Conservation (phyloP, 108 stramenopile genomes). For the Cyclotella baltica region DNA sequence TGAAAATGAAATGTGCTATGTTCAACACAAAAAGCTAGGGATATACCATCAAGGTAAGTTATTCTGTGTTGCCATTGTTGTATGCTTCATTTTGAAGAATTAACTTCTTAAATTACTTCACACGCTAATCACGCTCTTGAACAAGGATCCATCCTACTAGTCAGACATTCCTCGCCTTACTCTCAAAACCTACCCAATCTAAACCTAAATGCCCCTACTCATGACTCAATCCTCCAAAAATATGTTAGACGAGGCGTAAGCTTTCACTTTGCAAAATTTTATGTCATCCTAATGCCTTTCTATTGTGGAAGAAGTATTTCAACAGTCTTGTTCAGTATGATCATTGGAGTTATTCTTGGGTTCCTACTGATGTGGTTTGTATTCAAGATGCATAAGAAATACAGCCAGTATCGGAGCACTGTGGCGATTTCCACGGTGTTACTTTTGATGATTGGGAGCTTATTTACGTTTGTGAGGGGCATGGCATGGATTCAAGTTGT, state of each 20-base stretch:
- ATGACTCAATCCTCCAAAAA: constrained; percentile 13
- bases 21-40: constrained; percentile 34
- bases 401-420: constrained; percentile 31
- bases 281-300: constrained; percentile 47
- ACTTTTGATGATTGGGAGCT: constrained; percentile 19
- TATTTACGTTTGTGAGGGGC: constrained; percentile 43
- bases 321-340: constrained; percentile 27
- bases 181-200: constrained; percentile 22
- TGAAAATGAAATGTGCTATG: neutral
- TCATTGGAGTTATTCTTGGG: constrained; percentile 22
- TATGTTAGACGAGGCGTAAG: constrained; percentile 33
- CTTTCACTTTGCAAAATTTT: constrained; percentile 54
- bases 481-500: constrained; percentile 53
- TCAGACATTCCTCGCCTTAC: constrained; percentile 39
- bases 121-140: too few species aligned
- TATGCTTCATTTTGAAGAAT: too few species aligned
- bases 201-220: neutral
- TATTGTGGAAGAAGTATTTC: constrained; percentile 38
- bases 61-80: too few species aligned
- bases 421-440: constrained; percentile 42
- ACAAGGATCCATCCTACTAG: constrained; percentile 45
- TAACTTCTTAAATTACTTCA: too few species aligned
- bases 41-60: constrained; percentile 51
- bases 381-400: constrained; percentile 45
- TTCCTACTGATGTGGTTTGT: constrained; percentile 51